Conservation (phyloP, 495 filamentous ascomycete species). For the Aspergillus nanangensis region DNA sequence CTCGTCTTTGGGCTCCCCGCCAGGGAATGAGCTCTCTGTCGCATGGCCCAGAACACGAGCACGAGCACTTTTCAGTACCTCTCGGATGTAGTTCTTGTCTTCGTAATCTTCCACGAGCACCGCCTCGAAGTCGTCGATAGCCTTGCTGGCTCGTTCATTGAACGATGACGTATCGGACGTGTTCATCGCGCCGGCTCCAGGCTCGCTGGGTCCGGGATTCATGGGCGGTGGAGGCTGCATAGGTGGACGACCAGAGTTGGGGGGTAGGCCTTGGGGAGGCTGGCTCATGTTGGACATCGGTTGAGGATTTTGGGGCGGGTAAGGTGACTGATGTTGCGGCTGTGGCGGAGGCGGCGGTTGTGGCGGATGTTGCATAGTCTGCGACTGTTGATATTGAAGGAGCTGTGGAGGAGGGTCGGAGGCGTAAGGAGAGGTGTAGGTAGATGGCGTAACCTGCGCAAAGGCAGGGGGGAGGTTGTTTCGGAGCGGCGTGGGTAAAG, state of each 20-base stretch:
- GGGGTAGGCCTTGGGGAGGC: constrained; percentile 23
- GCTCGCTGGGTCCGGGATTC: constrained; percentile 31
- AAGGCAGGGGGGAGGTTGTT: constrained; percentile 43
- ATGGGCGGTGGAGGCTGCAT: constrained; percentile 21
- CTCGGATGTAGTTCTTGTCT: constrained; percentile 47
- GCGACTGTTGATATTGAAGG: constrained; percentile 28
- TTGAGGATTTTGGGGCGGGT: constrained; percentile 23
- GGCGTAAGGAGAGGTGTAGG: constrained; percentile 41
- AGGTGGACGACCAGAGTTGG: constrained; percentile 19
- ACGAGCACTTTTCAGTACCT: constrained; percentile 45
- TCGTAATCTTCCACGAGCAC: constrained; percentile 47
- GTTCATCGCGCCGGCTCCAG: constrained; percentile 44
- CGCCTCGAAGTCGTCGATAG: constrained; percentile 46
- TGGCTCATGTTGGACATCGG: constrained; percentile 18
- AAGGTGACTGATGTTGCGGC: constrained; percentile 24
- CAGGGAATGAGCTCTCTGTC: constrained; percentile 43
- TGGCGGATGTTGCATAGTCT: constrained; percentile 11
- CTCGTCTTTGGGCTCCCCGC: constrained; percentile 44
- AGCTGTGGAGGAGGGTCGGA: constrained; percentile 33
- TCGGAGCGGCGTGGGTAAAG: constrained; percentile 38
- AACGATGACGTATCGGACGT: constrained; percentile 40
- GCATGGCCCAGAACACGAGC: constrained; percentile 40
- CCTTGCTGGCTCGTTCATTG: constrained; percentile 44
- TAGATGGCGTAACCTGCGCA: constrained; percentile 32
- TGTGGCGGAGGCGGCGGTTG: constrained; percentile 21